Conservation (phyloP, 495 filamentous ascomycete species). For the Immersiella caudata region DNA sequence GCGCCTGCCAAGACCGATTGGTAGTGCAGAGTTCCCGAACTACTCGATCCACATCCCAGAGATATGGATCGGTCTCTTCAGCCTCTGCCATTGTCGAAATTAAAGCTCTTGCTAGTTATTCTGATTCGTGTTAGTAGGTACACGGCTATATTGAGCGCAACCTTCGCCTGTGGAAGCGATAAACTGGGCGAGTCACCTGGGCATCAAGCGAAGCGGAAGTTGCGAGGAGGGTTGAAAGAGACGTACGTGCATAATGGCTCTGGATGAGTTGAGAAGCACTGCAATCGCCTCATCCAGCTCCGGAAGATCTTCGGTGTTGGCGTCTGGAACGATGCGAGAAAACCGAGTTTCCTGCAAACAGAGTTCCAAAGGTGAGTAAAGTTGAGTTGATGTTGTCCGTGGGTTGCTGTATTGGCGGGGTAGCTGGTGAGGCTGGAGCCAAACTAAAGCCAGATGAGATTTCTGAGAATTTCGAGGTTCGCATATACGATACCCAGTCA, state of each 20-base stretch:
- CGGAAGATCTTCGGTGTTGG: neutral
- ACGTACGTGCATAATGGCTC: neutral
- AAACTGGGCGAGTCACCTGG: too few relatives aligned
- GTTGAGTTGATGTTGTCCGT: too few relatives aligned
- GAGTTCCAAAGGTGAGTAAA: too few relatives aligned
- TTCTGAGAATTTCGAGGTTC: neutral
- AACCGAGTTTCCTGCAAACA: too few relatives aligned
- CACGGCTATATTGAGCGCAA: neutral
- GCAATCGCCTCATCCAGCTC: neutral
- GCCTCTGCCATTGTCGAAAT: slow-evolving; percentile 27
- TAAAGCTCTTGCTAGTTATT: neutral
- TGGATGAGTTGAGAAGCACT: neutral
- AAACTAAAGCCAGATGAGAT: neutral
- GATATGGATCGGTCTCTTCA: slow-evolving; percentile 59
- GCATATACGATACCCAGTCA: neutral
- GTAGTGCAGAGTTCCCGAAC: slow-evolving; percentile 64
- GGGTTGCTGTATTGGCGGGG: neutral
- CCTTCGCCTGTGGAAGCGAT: too few relatives aligned
- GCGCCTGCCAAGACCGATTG: slow-evolving; percentile 47
- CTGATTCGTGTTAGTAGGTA: neutral
- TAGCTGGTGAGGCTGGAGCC: neutral
- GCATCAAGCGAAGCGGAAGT: too few relatives aligned
- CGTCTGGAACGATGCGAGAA: neutral
- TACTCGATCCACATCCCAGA: slow-evolving; percentile 69
- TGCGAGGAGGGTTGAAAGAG: neutral